Evolutionary conservation across 768 basidiomycete species (phyloP).

Genomic region (Cubamyces lactineus): DNA sequence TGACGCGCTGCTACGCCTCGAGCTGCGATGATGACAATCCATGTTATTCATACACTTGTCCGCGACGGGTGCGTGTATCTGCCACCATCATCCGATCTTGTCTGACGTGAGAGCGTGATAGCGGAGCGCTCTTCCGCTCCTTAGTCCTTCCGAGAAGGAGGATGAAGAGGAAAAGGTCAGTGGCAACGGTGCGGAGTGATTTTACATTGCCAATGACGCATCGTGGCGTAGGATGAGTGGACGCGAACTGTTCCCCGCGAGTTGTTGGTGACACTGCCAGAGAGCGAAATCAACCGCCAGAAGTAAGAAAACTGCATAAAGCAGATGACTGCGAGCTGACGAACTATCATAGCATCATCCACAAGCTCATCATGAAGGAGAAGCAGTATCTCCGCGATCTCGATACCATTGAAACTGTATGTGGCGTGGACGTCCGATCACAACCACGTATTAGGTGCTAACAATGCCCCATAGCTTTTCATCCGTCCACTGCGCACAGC

Average conservation of each 20-base stretch:
- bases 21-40: constrained; percentile 78
- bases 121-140: constrained; percentile 27
- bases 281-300: constrained; percentile 83
- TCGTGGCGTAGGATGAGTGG: constrained; percentile 46
- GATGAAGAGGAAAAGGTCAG: constrained; percentile 32
- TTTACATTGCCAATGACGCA: not conserved
- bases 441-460: not conserved
- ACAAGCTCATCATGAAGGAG: constrained; percentile 87
- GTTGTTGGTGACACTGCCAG: constrained; percentile 60
- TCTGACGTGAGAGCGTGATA: not conserved
- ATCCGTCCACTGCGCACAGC: constrained; percentile 56
- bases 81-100: no score
- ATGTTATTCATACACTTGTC: constrained; percentile 87
- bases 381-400: constrained; percentile 90
- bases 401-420: constrained; percentile 75
- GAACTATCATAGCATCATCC: constrained; percentile 57
- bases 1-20: constrained; percentile 90
- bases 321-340: constrained; percentile 9
- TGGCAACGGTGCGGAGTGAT: not conserved
- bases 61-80: constrained; percentile 55
- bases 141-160: constrained; percentile 26
- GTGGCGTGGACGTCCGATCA: constrained; percentile 40
- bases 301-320: constrained; percentile 42
- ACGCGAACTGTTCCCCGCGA: constrained; percentile 50
- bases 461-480: constrained; percentile 45